These are phyloP conservation scores for Ustilago trichophora DNA, from an alignment of 1,284 basidiomycete genomes.

Conservation along the genomic window DNA sequence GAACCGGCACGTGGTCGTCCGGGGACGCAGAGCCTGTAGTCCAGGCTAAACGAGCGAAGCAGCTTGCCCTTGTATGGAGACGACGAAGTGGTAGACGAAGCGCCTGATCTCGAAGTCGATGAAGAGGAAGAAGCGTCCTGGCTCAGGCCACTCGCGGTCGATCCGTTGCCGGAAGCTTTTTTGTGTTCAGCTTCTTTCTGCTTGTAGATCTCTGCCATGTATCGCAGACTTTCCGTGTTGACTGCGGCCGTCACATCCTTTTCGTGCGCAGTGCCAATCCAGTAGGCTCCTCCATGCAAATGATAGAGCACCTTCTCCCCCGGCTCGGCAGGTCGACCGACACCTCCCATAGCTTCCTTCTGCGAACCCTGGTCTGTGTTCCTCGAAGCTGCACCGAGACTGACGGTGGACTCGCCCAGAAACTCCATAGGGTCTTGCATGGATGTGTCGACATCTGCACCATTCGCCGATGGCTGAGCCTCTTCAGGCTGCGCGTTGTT, in stretches of 20 bases:
- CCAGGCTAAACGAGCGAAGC: constrained; percentile 57
- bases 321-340: constrained; percentile 34
- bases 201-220: constrained; percentile 48
- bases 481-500: neutral
- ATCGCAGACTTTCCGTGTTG: constrained; percentile 48
- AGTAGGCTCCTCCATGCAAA: constrained; percentile 63
- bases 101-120: constrained; percentile 6
- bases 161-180: neutral
- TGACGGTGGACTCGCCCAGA: constrained; percentile 3
- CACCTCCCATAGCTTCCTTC: constrained; percentile 15
- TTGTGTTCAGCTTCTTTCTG: constrained; percentile 5
- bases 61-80: constrained; percentile 25
- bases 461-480: neutral
- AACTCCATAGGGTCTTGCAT: constrained; percentile 1
- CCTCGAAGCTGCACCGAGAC: constrained; percentile 4
- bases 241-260: constrained; percentile 55
- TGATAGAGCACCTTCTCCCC: constrained; percentile 60
- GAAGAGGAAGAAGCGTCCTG: neutral
- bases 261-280: constrained; percentile 61
- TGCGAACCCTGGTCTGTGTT: neutral
- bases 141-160: neutral
- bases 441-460: neutral
- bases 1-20: constrained; percentile 45
- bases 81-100: neutral
- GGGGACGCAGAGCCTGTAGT: constrained; percentile 59